A percentile compares a stretch with the other conserved stretches of the same genome.
Evolutionary conservation across 2,329 filamentous ascomycete species (phyloP).

Genomic region (Chaetoscypha palmicola): DNA sequence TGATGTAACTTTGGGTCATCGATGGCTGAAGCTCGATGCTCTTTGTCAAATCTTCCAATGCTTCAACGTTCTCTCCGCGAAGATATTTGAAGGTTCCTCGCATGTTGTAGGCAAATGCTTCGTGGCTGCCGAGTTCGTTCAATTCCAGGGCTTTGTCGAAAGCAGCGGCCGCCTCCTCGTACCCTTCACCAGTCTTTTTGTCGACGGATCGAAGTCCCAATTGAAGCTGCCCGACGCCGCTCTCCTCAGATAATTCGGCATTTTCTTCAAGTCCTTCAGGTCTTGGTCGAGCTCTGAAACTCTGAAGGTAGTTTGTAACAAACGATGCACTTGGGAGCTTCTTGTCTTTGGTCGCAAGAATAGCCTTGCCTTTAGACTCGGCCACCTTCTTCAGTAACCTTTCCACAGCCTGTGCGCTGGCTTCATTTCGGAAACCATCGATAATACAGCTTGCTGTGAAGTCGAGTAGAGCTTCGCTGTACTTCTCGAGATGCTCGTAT

Average conservation of each 20-base stretch:
- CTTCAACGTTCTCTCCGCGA: conserved; percentile 76
- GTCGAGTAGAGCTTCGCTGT: conserved; percentile 90
- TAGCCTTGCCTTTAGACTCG: conserved; percentile 85
- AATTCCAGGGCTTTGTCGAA: conserved; percentile 86
- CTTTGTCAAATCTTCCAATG: conserved; percentile 80
- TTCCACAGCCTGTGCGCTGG: conserved; percentile 84
- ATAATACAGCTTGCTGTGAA: conserved; percentile 99
- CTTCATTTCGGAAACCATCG: conserved; percentile 90
- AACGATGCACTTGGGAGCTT: conserved; percentile 94
- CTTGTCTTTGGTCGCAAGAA: conserved; percentile 70
- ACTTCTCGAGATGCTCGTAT: conserved; percentile 87
- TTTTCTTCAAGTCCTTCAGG: conserved; percentile 78
- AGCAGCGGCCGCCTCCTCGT: conserved; percentile 76
- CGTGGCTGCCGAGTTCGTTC: conserved; percentile 70
- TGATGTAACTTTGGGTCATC: conserved; percentile 96
- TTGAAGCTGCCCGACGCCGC: conserved; percentile 78
- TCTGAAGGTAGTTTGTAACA: conserved; percentile 97
- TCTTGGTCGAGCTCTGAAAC: conserved; percentile 78
- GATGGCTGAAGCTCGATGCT: conserved; percentile 83
- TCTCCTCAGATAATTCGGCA: conserved; percentile 68
- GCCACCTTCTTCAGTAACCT: conserved; percentile 93
- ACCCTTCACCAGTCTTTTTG: conserved; percentile 83
- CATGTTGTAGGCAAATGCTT: conserved; percentile 93
- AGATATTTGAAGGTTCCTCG: conserved; percentile 93
- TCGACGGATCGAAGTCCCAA: conserved; percentile 74